Base-by-base conservation (phyloP, 352 stramenopile genomes). In the Globisporangium sylvaticum region DNA sequence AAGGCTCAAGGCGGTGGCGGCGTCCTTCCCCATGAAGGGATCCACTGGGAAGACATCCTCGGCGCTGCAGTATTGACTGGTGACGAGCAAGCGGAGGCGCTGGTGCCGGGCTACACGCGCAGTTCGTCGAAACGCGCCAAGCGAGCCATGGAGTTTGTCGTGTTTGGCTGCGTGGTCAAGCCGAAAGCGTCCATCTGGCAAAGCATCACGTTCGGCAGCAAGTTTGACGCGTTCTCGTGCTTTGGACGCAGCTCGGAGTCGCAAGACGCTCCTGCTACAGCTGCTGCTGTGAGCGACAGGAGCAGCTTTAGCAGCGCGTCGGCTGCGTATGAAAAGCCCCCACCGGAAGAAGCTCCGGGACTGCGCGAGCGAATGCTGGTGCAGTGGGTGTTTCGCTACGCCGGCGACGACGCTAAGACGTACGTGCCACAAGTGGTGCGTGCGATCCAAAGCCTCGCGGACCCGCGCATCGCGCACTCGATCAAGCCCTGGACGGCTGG, bases 361-460 rank as follows among this genome's bases (percentile, higher is more conserved):
- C 32, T 37, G n/a, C 34, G 53, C 20, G 53, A 67, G 48, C 68
- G 81, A 2, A 37, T 58, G 59, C 58, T 87, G 42, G 48, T 73
- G 50, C 75, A 87, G 59, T 90, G 79, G 79, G 75, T 81, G 9
- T 87, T 88, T 22, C 68, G 71, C 0, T 87, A 66, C 44, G 48
- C 66, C 0, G 79, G 72, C 1, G 70, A 71, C 4, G 66, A 85
- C 31, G 69, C 61, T 29, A 68, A 67, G 2, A 70, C 73, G 5
- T 66, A 65, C 27, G 75, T 79, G 18, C 62, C 67, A 34, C 71
- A 64, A 39, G 65, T 77, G 6, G 74, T 87, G 31, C 69, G 67
- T 18, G 69, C 78, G 25, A 87, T 88, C 62, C 70, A 75, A 64
- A 76, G 74, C 64, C 48, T 88, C 12, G 72, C 79, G 0, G 79